Evolutionary conservation across 2,329 filamentous ascomycete species (phyloP).

Genomic region (Colletotrichum endophyticum): DNA sequence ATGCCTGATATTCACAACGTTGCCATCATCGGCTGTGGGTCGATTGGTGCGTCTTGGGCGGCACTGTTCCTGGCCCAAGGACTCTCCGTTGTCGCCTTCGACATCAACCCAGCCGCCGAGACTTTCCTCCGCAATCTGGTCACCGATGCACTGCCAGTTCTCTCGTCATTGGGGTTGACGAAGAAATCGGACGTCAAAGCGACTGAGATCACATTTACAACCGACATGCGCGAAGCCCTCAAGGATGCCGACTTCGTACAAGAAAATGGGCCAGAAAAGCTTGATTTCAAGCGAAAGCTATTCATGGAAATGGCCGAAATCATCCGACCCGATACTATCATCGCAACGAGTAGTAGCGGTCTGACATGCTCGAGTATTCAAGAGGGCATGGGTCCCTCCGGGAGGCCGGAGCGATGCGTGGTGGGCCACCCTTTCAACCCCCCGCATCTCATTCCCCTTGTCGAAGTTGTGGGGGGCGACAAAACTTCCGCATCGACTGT

Average conservation of each 20-base stretch:
- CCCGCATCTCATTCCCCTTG: slow-evolving; percentile 50
- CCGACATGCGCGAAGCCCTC: slow-evolving; percentile 3
- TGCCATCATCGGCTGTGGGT: slow-evolving; percentile 35
- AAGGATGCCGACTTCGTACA: slow-evolving; percentile 36
- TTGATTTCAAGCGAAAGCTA: slow-evolving; percentile 41
- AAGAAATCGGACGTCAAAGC: neutral
- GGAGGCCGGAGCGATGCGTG: slow-evolving; percentile 36
- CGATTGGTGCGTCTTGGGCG: slow-evolving; percentile 43
- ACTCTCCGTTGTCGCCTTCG: slow-evolving; percentile 41
- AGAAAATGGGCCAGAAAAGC: slow-evolving; percentile 43
- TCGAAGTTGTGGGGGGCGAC: slow-evolving; percentile 46
- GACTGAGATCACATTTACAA: neutral
- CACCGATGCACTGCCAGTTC: slow-evolving; percentile 4
- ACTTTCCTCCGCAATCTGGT: slow-evolving; percentile 26
- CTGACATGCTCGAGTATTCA: slow-evolving; percentile 39
- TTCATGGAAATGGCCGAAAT: slow-evolving; percentile 36
- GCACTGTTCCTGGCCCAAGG: slow-evolving; percentile 36
- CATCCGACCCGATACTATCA: slow-evolving; percentile 35
- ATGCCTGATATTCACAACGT: slow-evolving; percentile 25
- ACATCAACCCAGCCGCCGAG: slow-evolving; percentile 40
- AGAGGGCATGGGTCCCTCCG: neutral
- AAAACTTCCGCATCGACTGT: slow-evolving; percentile 30
- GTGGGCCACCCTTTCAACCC: slow-evolving; percentile 55
- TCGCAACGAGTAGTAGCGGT: slow-evolving; percentile 33
- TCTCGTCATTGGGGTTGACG: neutral